A percentile compares a stretch with the other conserved stretches of the same genome.
Evolutionary conservation across 352 stramenopile species (phyloP).

Genomic region (Phytophthora agathidicida): DNA sequence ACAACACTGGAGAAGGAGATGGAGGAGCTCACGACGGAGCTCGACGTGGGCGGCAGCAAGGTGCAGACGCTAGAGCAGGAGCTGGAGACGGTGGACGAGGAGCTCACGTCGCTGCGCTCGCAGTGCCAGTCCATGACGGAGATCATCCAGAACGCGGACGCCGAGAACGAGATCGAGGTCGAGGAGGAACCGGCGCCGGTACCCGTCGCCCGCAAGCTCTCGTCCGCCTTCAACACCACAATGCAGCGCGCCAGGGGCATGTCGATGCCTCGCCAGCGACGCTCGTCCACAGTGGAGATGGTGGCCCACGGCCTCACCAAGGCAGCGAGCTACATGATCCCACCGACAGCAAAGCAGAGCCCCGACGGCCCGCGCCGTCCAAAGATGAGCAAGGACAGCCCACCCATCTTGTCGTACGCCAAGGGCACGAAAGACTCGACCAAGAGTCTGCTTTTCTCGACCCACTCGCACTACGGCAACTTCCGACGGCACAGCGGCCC

Average conservation of each 20-base stretch:
- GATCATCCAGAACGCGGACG: slow-evolving; percentile 30
- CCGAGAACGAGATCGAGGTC: slow-evolving; percentile 29
- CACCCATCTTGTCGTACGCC: slow-evolving; percentile 44
- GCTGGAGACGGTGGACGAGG: slow-evolving; percentile 43
- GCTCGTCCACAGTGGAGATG: slow-evolving; percentile 38
- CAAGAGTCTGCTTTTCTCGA: slow-evolving; percentile 44
- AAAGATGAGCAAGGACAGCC: slow-evolving; percentile 40
- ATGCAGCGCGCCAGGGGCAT: slow-evolving; percentile 36
- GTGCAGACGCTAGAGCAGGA: slow-evolving; percentile 56
- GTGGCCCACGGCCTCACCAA: slow-evolving; percentile 37
- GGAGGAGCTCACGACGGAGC: slow-evolving; percentile 50
- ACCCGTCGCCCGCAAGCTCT: slow-evolving; percentile 25
- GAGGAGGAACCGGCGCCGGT: slow-evolving; percentile 25
- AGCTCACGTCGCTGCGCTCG: slow-evolving; percentile 43
- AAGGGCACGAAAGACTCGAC: slow-evolving; percentile 40
- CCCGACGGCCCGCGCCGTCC: slow-evolving; percentile 21
- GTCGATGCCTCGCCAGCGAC: slow-evolving; percentile 37
- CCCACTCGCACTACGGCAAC: slow-evolving; percentile 53
- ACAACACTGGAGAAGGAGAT: slow-evolving; percentile 70
- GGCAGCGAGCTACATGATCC: slow-evolving; percentile 41
- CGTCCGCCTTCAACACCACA: slow-evolving; percentile 36
- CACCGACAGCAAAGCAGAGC: slow-evolving; percentile 10
- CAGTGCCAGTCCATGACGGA: slow-evolving; percentile 53
- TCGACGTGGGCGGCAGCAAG: slow-evolving; percentile 50
- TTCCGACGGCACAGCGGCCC: slow-evolving; percentile 60